These are phyloP conservation scores for Arthrobotrys entomopaga DNA, from an alignment of 2,329 filamentous ascomycete species.

Conservation along the genomic window DNA sequence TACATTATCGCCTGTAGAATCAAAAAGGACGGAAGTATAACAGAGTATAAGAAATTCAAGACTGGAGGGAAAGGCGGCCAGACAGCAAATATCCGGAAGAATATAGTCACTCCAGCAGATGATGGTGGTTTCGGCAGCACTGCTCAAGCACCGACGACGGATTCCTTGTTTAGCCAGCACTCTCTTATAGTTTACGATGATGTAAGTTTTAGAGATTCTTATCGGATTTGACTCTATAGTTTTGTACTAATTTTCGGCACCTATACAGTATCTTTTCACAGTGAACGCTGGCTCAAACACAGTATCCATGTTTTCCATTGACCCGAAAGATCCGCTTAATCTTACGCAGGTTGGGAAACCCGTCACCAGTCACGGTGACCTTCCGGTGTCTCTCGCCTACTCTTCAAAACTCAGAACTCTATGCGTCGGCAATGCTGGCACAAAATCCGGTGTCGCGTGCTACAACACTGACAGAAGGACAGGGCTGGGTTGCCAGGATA, in stretches of 20 bases:
- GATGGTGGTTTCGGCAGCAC: neutral
- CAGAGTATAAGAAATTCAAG: conserved; percentile 10
- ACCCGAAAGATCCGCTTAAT: conserved; percentile 63
- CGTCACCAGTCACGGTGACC: conserved; percentile 65
- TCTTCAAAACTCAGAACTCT: conserved; percentile 63
- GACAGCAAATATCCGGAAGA: neutral
- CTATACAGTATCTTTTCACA: conserved; percentile 64
- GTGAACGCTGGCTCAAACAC: conserved; percentile 69
- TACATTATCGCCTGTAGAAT: conserved; percentile 37
- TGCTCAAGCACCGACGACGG: conserved; percentile 19
- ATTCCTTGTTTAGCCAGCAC: conserved; percentile 42
- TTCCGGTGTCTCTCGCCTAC: conserved; percentile 67
- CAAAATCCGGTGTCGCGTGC: conserved; percentile 65
- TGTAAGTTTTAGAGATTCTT: conserved; percentile 21
- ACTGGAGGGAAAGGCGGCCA: conserved; percentile 43
- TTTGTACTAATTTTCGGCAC: neutral
- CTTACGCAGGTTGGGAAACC: conserved; percentile 65
- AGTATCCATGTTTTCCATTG: conserved; percentile 66
- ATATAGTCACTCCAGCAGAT: neutral
- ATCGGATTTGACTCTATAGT: neutral
- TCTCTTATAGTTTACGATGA: conserved; percentile 32
- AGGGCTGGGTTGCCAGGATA: conserved; percentile 65
- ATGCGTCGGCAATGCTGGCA: conserved; percentile 66
- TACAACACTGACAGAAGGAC: conserved; percentile 60
- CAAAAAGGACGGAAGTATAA: conserved; percentile 22